phyloP scores from a whole-genome alignment of 2,329 filamentous ascomycete species.

The Pseudocercospora ulei region DNA sequence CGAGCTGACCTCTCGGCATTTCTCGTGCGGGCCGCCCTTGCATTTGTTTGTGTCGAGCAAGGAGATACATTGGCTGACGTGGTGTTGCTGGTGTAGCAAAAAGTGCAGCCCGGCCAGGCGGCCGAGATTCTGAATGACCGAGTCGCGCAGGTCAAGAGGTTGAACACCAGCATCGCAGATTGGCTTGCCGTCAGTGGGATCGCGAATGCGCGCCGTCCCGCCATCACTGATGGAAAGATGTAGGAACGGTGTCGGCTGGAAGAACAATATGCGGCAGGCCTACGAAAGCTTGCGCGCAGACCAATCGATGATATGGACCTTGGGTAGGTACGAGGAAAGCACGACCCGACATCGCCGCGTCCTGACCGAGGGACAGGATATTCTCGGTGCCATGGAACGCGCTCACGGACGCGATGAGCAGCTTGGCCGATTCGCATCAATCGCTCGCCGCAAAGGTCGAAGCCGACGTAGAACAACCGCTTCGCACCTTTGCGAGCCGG shows the following conservation, averaged over 20 bases:
- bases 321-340: slow-evolving; percentile 51
- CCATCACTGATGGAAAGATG: slow-evolving; percentile 10
- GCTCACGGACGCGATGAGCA: slow-evolving; percentile 68
- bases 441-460: slow-evolving; percentile 72
- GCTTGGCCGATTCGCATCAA: slow-evolving; percentile 74
- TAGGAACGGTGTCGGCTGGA: slow-evolving; percentile 90
- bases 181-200: slow-evolving; percentile 72
- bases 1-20: not conserved
- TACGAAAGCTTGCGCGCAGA: slow-evolving; percentile 65
- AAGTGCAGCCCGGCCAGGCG: slow-evolving; percentile 71
- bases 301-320: slow-evolving; percentile 59
- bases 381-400: slow-evolving; percentile 87
- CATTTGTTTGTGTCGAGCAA: slow-evolving; percentile 20
- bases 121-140: slow-evolving; percentile 75
- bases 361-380: slow-evolving; percentile 49
- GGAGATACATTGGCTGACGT: slow-evolving; percentile 13
- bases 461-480: slow-evolving; percentile 72
- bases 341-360: slow-evolving; percentile 7
- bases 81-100: slow-evolving; percentile 48
- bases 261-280: slow-evolving; percentile 71
- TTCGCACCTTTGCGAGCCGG: slow-evolving; percentile 63
- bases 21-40: slow-evolving; percentile 5
- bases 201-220: slow-evolving; percentile 7
- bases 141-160: slow-evolving; percentile 70
- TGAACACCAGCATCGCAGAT: slow-evolving; percentile 88